A percentile compares a stretch with the other conserved stretches of the same genome.
Evolutionary conservation across 768 basidiomycete species (phyloP).

Genomic region (Asterophora lycoperdoides): DNA sequence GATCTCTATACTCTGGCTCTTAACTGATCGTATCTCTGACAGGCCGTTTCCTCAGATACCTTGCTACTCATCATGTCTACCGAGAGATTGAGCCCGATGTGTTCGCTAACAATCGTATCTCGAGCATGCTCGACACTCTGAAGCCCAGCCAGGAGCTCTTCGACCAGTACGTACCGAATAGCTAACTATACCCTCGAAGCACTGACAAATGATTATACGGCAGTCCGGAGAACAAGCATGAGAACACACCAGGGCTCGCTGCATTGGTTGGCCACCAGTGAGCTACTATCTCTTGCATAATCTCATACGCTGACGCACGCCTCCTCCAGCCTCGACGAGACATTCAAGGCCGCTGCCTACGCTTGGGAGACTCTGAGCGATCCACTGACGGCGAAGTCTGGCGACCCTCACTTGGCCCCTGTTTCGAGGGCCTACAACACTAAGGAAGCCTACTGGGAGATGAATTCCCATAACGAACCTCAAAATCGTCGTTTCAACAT

Average conservation of each 20-base stretch:
- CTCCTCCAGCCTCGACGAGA: conserved; percentile 26
- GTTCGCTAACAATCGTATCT: conserved; percentile 31
- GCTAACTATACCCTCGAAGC: background rate
- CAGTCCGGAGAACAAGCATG: background rate
- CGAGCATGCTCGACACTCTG: conserved; percentile 24
- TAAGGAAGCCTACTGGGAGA: conserved; percentile 23
- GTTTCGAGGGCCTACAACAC: conserved; percentile 23
- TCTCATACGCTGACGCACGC: background rate
- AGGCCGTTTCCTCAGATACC: conserved; percentile 6
- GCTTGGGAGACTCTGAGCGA: conserved; percentile 29
- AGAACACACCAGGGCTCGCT: conserved; percentile 19
- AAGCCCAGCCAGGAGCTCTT: conserved; percentile 9
- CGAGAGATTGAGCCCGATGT: conserved; percentile 26
- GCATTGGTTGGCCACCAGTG: conserved; percentile 25
- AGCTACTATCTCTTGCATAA: conserved; percentile 1
- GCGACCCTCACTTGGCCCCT: conserved; percentile 21
- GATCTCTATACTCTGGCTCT: background rate
- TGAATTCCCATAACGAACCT: conserved; percentile 16
- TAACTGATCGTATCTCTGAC: background rate
- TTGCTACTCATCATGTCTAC: conserved; percentile 11
- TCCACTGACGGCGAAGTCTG: conserved; percentile 21
- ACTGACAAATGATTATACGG: background rate
- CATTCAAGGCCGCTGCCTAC: conserved; percentile 27
- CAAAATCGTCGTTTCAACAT: conserved; percentile 25
- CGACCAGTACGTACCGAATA: background rate